Evolutionary conservation across 163 green algal species (phyloP).

Genomic region (Coccomyxa subellipsoidea): DNA sequence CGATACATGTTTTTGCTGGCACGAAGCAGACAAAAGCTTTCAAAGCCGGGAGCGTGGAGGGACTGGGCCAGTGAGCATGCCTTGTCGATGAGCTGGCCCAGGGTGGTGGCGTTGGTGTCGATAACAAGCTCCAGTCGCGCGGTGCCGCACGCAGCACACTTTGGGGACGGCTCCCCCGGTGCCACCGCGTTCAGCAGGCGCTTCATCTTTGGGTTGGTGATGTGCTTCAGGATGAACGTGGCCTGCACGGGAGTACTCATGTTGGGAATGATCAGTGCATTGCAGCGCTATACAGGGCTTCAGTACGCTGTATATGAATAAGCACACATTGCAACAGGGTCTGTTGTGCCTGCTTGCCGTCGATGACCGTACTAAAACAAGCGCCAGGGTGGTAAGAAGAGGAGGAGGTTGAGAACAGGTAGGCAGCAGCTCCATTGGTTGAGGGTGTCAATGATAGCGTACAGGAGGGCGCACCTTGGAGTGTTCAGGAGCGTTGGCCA

Average conservation of each 20-base stretch:
- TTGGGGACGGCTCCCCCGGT: constrained; percentile 41
- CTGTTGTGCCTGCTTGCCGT: too few species aligned
- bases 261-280: too few species aligned
- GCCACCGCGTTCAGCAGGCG: constrained; percentile 47
- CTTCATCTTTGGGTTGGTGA: constrained; percentile 17
- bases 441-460: not conserved
- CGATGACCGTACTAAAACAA: too few species aligned
- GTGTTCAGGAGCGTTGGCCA: constrained; percentile 29
- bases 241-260: not conserved
- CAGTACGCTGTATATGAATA: not conserved
- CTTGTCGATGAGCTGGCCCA: constrained; percentile 60
- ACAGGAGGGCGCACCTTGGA: constrained; percentile 19
- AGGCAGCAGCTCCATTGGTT: too few species aligned
- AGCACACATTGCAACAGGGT: too few species aligned
- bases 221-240: constrained; percentile 5
- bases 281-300: not conserved
- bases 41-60: too few species aligned
- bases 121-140: constrained; percentile 62
- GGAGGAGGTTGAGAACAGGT: too few species aligned
- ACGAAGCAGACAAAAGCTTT: too few species aligned
- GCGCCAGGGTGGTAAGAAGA: too few species aligned
- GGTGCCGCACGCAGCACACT: constrained; percentile 86
- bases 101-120: constrained; percentile 62
- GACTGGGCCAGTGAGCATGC: too few species aligned
- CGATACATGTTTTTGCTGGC: too few species aligned